A percentile compares a stretch with the other conserved stretches of the same genome.
phyloP scores from a whole-genome alignment of 768 basidiomycete genomes.

The Psilocybe tampanensis region DNA sequence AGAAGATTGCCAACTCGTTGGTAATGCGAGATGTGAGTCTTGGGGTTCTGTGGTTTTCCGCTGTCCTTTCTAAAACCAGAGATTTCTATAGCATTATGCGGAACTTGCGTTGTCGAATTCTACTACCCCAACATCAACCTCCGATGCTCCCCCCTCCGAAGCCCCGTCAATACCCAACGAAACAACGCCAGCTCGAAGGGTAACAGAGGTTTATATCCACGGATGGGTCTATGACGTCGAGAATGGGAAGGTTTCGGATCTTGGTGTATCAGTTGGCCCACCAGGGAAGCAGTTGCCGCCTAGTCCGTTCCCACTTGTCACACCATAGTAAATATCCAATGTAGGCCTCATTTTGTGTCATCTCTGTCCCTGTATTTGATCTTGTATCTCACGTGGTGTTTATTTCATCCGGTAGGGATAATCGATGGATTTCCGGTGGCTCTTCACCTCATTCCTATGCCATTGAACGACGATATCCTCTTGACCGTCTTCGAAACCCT shows the following conservation, averaged over 20 bases:
- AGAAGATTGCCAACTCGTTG: conserved; percentile 26
- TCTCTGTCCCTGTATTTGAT: too few species aligned
- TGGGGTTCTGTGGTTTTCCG: neutral
- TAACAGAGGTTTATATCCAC: conserved; percentile 41
- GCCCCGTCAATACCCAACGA: neutral
- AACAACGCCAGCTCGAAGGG: neutral
- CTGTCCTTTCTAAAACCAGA: neutral
- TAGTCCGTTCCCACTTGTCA: conserved; percentile 26
- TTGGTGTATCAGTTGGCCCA: conserved; percentile 43
- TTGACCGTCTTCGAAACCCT: neutral
- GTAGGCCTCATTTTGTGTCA: too few species aligned
- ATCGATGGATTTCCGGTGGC: too few species aligned
- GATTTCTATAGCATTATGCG: conserved; percentile 1
- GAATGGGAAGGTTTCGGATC: conserved; percentile 49
- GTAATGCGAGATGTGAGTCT: conserved; percentile 32
- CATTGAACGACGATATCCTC: neutral
- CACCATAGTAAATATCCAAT: neutral
- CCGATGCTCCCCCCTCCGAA: too few species aligned
- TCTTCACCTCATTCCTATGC: too few species aligned
- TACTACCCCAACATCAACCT: too few species aligned
- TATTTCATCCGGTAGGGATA: too few species aligned
- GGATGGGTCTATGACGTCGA: conserved; percentile 65
- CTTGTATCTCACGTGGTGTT: too few species aligned
- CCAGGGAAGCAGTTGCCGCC: conserved; percentile 33
- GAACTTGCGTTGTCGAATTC: neutral